Percentiles rank a stretch among this genome's conserved stretches.
Conservation (phyloP, 73 alveolate species). For the Vitrella brassicaformis region DNA sequence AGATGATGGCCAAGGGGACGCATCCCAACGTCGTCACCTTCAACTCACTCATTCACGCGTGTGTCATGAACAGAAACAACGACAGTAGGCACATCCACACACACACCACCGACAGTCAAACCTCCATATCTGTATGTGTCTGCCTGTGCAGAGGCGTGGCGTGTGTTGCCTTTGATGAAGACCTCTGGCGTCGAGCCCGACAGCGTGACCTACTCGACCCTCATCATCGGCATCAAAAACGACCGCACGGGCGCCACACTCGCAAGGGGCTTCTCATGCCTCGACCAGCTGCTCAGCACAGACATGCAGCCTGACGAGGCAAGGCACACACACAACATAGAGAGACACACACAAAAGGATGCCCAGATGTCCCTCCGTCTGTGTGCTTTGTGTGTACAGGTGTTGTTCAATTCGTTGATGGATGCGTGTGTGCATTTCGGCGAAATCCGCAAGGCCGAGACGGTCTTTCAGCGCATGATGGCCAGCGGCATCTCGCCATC, state of each 20-base stretch:
- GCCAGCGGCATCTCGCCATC: conserved; percentile 52
- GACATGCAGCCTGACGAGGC: conserved; percentile 16
- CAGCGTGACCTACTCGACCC: conserved; percentile 33
- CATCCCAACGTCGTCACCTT: conserved; percentile 60
- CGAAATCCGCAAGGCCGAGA: conserved; percentile 32
- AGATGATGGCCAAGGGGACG: conserved; percentile 56
- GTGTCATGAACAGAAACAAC: conserved; percentile 15
- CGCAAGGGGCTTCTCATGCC: conserved; percentile 53
- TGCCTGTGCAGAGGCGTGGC: conserved; percentile 26
- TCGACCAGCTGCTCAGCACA: conserved; percentile 43
- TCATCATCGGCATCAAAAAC: conserved; percentile 58
- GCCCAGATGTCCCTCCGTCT: too few species aligned
- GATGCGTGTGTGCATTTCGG: conserved; percentile 48
- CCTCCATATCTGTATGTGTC: too few species aligned
- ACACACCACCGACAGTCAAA: too few species aligned
- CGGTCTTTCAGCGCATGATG: conserved; percentile 20
- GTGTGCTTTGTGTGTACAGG: too few species aligned
- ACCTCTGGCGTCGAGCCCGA: conserved; percentile 10
- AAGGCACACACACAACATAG: too few species aligned
- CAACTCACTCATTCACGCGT: conserved; percentile 40
- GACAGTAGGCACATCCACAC: too few species aligned
- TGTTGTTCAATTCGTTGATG: conserved; percentile 32
- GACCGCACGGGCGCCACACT: conserved; percentile 56
- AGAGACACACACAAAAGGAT: too few species aligned
- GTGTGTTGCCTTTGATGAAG: conserved; percentile 14